Evolutionary conservation across 2,329 filamentous ascomycete species (phyloP).

Genomic region (Sphaceloma murrayae): DNA sequence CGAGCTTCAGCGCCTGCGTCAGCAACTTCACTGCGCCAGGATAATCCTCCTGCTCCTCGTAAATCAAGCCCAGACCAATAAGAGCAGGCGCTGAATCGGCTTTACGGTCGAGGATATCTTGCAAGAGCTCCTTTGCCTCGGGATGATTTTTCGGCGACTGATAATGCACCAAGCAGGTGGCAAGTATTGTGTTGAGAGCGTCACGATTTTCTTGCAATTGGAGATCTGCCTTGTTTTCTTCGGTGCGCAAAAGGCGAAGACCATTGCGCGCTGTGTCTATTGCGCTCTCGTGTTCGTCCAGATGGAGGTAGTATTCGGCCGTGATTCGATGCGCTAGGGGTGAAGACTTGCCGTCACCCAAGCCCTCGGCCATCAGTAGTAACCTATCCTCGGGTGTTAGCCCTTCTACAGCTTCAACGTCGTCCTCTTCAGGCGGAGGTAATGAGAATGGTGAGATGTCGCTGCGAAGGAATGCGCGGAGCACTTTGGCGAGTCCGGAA

Average conservation of each 20-base stretch:
- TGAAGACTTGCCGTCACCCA: slow-evolving; percentile 49
- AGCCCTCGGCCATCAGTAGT: slow-evolving; percentile 60
- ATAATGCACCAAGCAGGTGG: slow-evolving; percentile 79
- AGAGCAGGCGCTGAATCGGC: slow-evolving; percentile 68
- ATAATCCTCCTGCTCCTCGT: slow-evolving; percentile 88
- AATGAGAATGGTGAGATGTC: slow-evolving; percentile 79
- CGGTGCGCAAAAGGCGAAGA: slow-evolving; percentile 48
- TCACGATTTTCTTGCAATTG: slow-evolving; percentile 60
- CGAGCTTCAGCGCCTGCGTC: slow-evolving; percentile 61
- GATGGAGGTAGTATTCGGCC: slow-evolving; percentile 69
- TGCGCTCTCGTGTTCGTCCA: slow-evolving; percentile 76
- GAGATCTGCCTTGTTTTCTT: slow-evolving; percentile 59
- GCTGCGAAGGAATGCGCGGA: slow-evolving; percentile 74
- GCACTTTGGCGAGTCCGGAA: slow-evolving; percentile 68
- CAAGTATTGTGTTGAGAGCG: slow-evolving; percentile 66
- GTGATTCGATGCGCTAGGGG: slow-evolving; percentile 74
- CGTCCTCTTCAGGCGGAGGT: slow-evolving; percentile 37
- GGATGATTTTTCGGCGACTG: slow-evolving; percentile 82
- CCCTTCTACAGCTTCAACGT: slow-evolving; percentile 47
- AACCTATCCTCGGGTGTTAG: slow-evolving; percentile 69
- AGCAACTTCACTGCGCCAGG: slow-evolving; percentile 72
- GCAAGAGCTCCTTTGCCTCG: slow-evolving; percentile 79
- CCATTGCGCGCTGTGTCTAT: slow-evolving; percentile 73
- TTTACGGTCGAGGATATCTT: slow-evolving; percentile 67
- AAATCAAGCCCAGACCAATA: slow-evolving; percentile 81